phyloP scores from a whole-genome alignment of 768 basidiomycete genomes.

The Suillus americanus region DNA sequence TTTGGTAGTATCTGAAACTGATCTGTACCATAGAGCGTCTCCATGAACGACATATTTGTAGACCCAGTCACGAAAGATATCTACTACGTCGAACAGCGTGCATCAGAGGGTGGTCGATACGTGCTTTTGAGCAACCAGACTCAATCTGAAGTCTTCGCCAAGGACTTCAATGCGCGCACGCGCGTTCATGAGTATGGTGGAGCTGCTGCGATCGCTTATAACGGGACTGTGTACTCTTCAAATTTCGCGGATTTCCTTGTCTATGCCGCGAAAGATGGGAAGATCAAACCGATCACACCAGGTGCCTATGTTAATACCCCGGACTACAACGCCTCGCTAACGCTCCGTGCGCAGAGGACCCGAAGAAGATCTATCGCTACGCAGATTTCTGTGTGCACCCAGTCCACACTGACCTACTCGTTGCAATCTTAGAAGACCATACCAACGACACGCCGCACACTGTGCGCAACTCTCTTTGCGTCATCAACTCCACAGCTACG shows the following conservation, averaged over 20 bases:
- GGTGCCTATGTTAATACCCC: slow-evolving; percentile 35
- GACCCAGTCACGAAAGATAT: slow-evolving; percentile 45
- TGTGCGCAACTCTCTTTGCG: slow-evolving; percentile 51
- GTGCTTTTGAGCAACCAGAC: slow-evolving; percentile 52
- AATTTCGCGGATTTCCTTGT: slow-evolving; percentile 50
- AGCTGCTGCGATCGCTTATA: slow-evolving; percentile 48
- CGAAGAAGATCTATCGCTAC: slow-evolving; percentile 51
- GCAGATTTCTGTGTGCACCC: slow-evolving; percentile 66
- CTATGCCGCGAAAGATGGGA: slow-evolving; percentile 37
- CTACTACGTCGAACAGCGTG: slow-evolving; percentile 60
- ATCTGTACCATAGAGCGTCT: slow-evolving; percentile 21
- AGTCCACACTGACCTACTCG: slow-evolving; percentile 47
- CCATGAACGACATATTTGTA: slow-evolving; percentile 47
- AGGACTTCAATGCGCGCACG: slow-evolving; percentile 51
- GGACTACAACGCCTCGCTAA: background rate
- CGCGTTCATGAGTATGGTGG: slow-evolving; percentile 71
- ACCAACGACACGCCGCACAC: slow-evolving; percentile 39
- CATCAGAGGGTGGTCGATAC: slow-evolving; percentile 49
- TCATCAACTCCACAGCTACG: slow-evolving; percentile 51
- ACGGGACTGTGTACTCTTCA: slow-evolving; percentile 55
- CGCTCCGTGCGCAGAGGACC: background rate
- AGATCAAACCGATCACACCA: slow-evolving; percentile 49
- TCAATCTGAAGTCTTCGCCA: slow-evolving; percentile 47
- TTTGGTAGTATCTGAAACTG: slow-evolving; percentile 10
- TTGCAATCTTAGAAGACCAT: slow-evolving; percentile 72